These are phyloP conservation scores for Saccharomyces hybrid DNA, from an alignment of 1,139 yeast species.

Conservation along the genomic window DNA sequence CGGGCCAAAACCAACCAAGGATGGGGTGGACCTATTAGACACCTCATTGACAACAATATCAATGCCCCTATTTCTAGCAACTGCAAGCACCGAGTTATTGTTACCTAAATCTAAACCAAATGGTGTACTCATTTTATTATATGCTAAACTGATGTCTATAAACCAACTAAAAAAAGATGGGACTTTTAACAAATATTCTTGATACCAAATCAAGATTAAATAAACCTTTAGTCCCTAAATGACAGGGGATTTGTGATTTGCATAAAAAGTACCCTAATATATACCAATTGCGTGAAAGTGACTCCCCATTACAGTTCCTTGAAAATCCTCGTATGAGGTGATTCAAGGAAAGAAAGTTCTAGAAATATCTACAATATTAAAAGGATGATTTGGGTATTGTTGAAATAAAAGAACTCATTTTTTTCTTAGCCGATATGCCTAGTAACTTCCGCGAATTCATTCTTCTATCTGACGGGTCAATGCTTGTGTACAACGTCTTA, in stretches of 20 bases:
- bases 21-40: too few species aligned
- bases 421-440: background rate
- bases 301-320: background rate
- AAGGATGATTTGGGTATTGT: background rate
- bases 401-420: background rate
- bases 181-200: background rate
- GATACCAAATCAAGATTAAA: background rate
- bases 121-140: too few species aligned
- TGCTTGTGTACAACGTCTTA: slow-evolving; percentile 3
- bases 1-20: too few species aligned
- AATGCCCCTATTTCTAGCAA: background rate
- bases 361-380: slow-evolving; percentile 7
- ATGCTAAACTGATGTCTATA: background rate
- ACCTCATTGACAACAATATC: too few species aligned
- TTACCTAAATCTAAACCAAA: too few species aligned
- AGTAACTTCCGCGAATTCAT: background rate
- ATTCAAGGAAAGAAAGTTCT: slow-evolving; percentile 8
- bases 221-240: background rate
- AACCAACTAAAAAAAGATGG: background rate
- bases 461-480: background rate
- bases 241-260: background rate
- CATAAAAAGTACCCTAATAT: background rate
- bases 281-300: background rate
- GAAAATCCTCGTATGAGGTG: background rate
- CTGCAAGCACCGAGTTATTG: too few species aligned